phyloP scores from a whole-genome alignment of 1,284 basidiomycete species.

The Apiotrichum siamense region DNA sequence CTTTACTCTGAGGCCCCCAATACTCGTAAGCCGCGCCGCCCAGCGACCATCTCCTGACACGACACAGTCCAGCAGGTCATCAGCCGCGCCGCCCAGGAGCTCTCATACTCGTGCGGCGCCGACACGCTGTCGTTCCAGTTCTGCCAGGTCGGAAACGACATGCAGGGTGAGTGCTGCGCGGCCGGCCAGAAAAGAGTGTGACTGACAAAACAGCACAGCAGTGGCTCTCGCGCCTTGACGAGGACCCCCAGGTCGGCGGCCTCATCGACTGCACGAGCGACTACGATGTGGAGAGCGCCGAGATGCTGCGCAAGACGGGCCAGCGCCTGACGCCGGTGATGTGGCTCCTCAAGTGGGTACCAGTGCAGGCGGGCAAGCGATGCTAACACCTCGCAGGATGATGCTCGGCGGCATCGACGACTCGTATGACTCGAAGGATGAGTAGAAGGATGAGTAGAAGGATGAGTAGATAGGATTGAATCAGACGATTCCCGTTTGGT shows the following conservation, averaged over 20 bases:
- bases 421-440: constrained; percentile 15
- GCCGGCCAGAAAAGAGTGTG: no score
- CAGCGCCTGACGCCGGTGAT: constrained; percentile 12
- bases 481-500: no score
- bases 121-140: constrained; percentile 16
- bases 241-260: constrained; percentile 8
- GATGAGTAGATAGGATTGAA: no score
- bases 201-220: constrained; percentile 3
- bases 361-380: no score
- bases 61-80: constrained; percentile 10
- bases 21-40: background rate
- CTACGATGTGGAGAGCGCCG: constrained; percentile 10
- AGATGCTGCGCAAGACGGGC: constrained; percentile 14
- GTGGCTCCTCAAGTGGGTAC: constrained; percentile 20
- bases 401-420: constrained; percentile 16
- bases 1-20: constrained; percentile 7
- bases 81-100: constrained; percentile 5
- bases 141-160: constrained; percentile 15
- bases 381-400: no score
- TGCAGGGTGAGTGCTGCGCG: constrained; percentile 2
- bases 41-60: background rate
- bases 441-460: no score
- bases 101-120: constrained; percentile 5
- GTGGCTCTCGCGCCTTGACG: constrained; percentile 10
- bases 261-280: constrained; percentile 14